Evolutionary conservation across 2,329 filamentous ascomycete genomes (phyloP).

Genomic region (Didymella pomorum): DNA sequence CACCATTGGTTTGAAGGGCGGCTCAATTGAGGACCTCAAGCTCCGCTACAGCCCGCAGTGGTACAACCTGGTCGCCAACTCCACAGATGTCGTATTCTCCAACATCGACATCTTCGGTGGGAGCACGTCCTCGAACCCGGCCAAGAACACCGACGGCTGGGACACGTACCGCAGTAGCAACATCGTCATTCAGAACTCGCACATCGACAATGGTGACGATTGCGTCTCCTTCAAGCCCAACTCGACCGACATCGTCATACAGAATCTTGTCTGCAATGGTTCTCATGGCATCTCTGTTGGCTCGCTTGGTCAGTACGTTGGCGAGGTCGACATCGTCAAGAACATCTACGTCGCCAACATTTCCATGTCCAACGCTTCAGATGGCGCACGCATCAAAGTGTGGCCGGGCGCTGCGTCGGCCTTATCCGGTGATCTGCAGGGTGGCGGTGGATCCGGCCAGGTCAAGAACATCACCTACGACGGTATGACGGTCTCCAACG

Average conservation of each 20-base stretch:
- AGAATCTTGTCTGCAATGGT: slow-evolving; percentile 72
- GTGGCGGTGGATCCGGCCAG: slow-evolving; percentile 68
- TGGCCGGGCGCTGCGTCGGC: slow-evolving; percentile 68
- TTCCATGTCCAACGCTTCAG: slow-evolving; percentile 55
- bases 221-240: slow-evolving; percentile 80
- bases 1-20: slow-evolving; percentile 64
- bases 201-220: slow-evolving; percentile 72
- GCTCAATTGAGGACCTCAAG: slow-evolving; percentile 66
- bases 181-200: slow-evolving; percentile 72
- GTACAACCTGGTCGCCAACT: slow-evolving; percentile 73
- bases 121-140: slow-evolving; percentile 61
- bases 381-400: slow-evolving; percentile 77
- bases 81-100: slow-evolving; percentile 68
- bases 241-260: slow-evolving; percentile 71
- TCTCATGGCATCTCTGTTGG: slow-evolving; percentile 78
- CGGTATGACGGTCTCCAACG: slow-evolving; percentile 66
- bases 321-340: slow-evolving; percentile 71
- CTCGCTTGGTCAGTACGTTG: slow-evolving; percentile 72
- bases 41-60: slow-evolving; percentile 68
- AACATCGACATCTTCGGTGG: slow-evolving; percentile 67
- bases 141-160: slow-evolving; percentile 72
- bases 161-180: slow-evolving; percentile 69
- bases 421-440: slow-evolving; percentile 67
- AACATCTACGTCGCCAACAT: slow-evolving; percentile 64
- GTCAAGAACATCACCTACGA: slow-evolving; percentile 75